A percentile compares a stretch with the other conserved stretches of the same genome.
Conservation (phyloP, 148 eudicot species). For the Amaranthus hypochondriacus region DNA sequence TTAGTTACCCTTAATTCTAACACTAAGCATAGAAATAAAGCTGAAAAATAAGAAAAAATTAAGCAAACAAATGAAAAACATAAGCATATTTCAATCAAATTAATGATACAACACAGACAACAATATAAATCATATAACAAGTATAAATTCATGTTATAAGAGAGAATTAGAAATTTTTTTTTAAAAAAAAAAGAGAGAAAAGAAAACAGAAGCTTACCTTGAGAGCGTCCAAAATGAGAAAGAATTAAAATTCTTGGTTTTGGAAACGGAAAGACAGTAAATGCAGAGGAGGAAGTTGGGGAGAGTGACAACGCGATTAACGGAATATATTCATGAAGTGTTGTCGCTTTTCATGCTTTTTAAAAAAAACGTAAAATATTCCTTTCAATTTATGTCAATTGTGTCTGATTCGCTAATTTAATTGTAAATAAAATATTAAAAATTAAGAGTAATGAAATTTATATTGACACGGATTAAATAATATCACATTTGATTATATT, state of each 20-base stretch:
- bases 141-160: too few species aligned
- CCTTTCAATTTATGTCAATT: too few species aligned
- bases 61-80: not conserved
- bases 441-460: too few species aligned
- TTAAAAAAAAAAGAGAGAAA: not conserved
- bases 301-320: conserved; percentile 15
- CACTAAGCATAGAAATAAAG: not conserved
- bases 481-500: too few species aligned
- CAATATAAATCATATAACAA: not conserved
- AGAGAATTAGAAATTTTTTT: not conserved
- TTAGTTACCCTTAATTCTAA: too few species aligned
- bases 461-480: too few species aligned
- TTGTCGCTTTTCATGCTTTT: not conserved
- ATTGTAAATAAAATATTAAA: too few species aligned
- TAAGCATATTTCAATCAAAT: not conserved
- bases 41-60: not conserved
- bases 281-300: not conserved
- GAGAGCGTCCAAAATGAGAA: not conserved
- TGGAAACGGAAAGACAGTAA: not conserved
- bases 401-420: too few species aligned
- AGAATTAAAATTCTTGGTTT: not conserved
- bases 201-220: conserved; percentile 4
- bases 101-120: not conserved
- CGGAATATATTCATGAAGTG: conserved; percentile 15
- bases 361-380: too few species aligned